Base-by-base conservation (phyloP, 441 rosid genomes). In the Corymbia citriodora region DNA sequence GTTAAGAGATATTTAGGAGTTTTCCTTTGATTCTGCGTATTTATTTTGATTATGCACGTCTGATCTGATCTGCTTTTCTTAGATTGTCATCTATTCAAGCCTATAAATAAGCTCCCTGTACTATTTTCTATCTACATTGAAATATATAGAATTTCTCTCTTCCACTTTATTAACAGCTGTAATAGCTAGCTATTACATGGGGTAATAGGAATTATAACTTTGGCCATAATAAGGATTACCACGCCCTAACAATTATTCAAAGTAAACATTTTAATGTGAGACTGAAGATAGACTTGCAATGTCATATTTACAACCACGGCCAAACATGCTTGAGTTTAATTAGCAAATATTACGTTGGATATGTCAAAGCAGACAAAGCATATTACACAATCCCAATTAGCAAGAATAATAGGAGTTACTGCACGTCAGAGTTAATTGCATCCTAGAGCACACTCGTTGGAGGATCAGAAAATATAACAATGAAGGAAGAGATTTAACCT, bases 401-500 rank as follows among this genome's bases (percentile, higher is more conserved):
- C 53, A 13, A 45, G 53, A 79, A 79, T 13, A 45, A 23, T 45
- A 79, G 85, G 85, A 79, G 85, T 79, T 79, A 23, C n/a, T 25
- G 17, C 29, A 79, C 17, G n/a, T 23, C 9, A 45, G 85, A 79
- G 85, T 79, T 21, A 25, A 68, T 23, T 33, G 29, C 40, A 49
- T 89, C 36, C 90, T 65, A 79, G 23, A 90, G 74, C 74, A 74
- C 45, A 79, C 53, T 74, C 11, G 16, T 27, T 45, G 48, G 36
- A 86, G 88, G 89, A 88, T 72, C 72, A 63, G 31, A 9, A 90
- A 88, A 72, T 48, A 61, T 59, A 90, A 91, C 10, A 74, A 59
- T 55, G 91, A 81, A 91, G 86, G n/a, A 72, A 61, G 74, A 88
- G 45, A 57, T 88, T 92, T 91, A 92, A 98, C 99, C 99, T 98